Conservation (phyloP, 2,329 filamentous ascomycete species). For the Aureobasidium lini region DNA sequence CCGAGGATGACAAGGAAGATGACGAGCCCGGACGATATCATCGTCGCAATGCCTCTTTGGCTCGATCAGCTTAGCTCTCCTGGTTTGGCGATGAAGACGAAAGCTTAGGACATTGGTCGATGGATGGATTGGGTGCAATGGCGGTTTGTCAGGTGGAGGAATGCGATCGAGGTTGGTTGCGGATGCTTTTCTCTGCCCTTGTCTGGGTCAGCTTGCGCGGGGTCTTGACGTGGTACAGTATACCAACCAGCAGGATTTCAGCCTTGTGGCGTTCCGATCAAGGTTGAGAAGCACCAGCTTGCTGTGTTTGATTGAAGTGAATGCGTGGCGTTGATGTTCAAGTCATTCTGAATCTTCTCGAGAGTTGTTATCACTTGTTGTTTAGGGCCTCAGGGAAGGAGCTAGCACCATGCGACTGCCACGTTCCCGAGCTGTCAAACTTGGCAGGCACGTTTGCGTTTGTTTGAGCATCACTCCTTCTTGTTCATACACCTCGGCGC, state of each 20-base stretch:
- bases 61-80: background rate
- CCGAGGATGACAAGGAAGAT: conserved; percentile 15
- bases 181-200: background rate
- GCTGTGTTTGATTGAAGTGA: background rate
- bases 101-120: background rate
- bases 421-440: background rate
- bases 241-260: conserved; percentile 9
- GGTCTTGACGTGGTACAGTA: conserved; percentile 7
- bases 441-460: background rate
- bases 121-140: background rate
- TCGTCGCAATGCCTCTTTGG: background rate
- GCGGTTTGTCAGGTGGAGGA: background rate
- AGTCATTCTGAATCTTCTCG: background rate
- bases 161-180: background rate
- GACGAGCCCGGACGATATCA: conserved; percentile 10
- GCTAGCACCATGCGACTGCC: background rate
- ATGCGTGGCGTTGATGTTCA: background rate
- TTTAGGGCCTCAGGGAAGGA: background rate
- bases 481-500: background rate
- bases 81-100: background rate
- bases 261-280: background rate
- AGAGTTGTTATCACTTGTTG: background rate
- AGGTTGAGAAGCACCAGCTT: background rate
- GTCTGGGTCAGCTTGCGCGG: background rate
- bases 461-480: background rate